Conservation (phyloP, 768 basidiomycete species). For the Pleurotus platypus region DNA sequence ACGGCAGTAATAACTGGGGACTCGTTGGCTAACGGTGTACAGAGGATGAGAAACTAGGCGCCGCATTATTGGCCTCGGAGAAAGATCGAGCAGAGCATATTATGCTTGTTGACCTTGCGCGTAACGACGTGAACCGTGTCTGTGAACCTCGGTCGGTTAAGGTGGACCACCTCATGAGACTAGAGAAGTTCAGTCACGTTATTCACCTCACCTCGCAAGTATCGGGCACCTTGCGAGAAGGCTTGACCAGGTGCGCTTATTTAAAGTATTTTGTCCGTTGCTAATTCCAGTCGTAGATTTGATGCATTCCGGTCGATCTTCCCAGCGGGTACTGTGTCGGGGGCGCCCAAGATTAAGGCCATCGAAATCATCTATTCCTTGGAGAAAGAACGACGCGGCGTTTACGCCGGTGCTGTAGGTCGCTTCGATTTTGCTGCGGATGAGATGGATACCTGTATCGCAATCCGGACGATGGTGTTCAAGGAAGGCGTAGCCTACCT, state of each 20-base stretch:
- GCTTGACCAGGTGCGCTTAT: conserved; percentile 65
- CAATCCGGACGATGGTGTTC: conserved; percentile 97
- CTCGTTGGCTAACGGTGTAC: neutral
- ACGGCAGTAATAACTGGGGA: neutral
- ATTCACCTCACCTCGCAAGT: conserved; percentile 97
- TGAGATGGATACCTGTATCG: conserved; percentile 98
- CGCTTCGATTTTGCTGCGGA: conserved; percentile 94
- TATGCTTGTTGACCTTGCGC: conserved; percentile 96
- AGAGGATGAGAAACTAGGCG: conserved; percentile 87
- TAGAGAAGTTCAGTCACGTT: conserved; percentile 97
- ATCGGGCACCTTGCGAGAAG: conserved; percentile 79
- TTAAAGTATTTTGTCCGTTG: neutral
- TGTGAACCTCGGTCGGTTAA: conserved; percentile 94
- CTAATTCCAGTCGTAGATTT: conserved; percentile 50
- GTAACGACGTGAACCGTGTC: conserved; percentile 98
- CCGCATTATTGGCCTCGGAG: conserved; percentile 73
- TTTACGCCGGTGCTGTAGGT: conserved; percentile 98
- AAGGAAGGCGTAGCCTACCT: conserved; percentile 89
- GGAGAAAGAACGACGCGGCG: conserved; percentile 86
- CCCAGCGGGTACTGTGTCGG: conserved; percentile 97
- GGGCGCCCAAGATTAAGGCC: conserved; percentile 98
- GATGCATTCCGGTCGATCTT: conserved; percentile 99
- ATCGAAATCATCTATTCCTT: conserved; percentile 87
- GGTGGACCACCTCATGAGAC: conserved; percentile 89
- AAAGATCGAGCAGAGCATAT: conserved; percentile 98